Evolutionary conservation across 192 early-diverging fungal species (phyloP), one percentile per base, ranked within the genome.

Genomic region (Pilaira anomala): DNA sequence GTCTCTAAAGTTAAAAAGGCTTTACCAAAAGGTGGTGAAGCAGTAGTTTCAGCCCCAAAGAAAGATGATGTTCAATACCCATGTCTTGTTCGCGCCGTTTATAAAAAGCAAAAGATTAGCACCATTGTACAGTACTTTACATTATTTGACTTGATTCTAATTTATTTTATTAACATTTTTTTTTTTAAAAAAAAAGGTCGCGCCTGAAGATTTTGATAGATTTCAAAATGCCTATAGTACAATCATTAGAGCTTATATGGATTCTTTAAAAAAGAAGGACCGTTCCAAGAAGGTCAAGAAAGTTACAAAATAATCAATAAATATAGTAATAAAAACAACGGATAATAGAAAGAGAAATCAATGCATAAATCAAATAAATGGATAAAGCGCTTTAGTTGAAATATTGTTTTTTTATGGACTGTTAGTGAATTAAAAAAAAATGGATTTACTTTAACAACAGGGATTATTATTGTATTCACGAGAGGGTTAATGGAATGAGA

Each of bases 241-340:
- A 28, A 54, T 73, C 39, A 73, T 73, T 36, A 48, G 66, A 48
- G 71, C 71, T 3, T 73, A 73, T 63, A 73, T 73, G 71, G 71
- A 73, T 42, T 58, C 71, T 11, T 54, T 73, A 24, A 67, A 73
- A 61, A 73, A 73, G 53, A 73, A 73, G 48, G 65, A 67, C 12
- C 51, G 71, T 0, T 25, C 51, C n/a, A 69, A 69, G 52, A 69
- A 69, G 60, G 45, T 11, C 51, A 69, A 69, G 45, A 69, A 69
- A 36, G 26, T 30, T 40, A 39, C 36, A 16, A 46, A 21, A 46
- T 25, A 59, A 14, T 42, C n/a, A 28, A 21, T 14, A 8, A 6
- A 39, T 29, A 21, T 25, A 36, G 33, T 36, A 36, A 36, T n/a
- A n/a, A n/a, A n/a, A n/a, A n/a, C n/a, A n/a, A n/a, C n/a, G n/a